Conservation (phyloP, 371 early-diverging fungal species). For the Neoconidiobolus thromboides region DNA sequence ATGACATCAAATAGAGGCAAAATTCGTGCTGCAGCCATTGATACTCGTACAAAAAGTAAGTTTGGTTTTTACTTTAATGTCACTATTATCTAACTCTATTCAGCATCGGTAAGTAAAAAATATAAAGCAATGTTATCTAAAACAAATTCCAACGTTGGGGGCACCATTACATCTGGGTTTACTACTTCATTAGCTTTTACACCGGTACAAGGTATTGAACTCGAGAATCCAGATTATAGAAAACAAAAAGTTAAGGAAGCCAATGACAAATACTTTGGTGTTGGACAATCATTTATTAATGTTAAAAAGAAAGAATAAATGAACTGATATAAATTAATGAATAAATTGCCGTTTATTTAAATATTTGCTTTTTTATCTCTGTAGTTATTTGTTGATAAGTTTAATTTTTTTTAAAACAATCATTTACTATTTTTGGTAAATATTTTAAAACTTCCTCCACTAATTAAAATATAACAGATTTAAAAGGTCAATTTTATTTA, state of each 20-base stretch:
- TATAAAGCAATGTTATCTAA: conserved; percentile 8
- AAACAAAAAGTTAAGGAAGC: conserved; percentile 41
- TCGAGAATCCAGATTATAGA: conserved; percentile 66
- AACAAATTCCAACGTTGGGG: conserved; percentile 14
- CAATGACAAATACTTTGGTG: conserved; percentile 69
- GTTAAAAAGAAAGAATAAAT: neutral
- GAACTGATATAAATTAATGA: too few relatives aligned
- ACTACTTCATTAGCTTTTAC: conserved; percentile 86
- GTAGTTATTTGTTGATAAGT: too few relatives aligned
- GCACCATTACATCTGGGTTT: conserved; percentile 52
- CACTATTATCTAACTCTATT: neutral
- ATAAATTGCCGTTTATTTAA: too few relatives aligned
- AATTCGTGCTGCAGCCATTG: conserved; percentile 38
- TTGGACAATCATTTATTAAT: conserved; percentile 10
- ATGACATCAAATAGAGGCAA: conserved; percentile 52
- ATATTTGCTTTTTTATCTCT: too few relatives aligned
- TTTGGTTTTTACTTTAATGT: neutral
- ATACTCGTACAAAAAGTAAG: conserved; percentile 42
- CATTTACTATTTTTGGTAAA: too few relatives aligned
- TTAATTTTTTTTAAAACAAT: too few relatives aligned
- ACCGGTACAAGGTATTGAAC: conserved; percentile 87
- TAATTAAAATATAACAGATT: too few relatives aligned
- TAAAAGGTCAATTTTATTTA: too few relatives aligned
- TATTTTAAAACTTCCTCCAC: too few relatives aligned
- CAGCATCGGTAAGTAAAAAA: neutral